phyloP scores from a whole-genome alignment of 176 grass and related monocot species.

The Oryza glumipatula region DNA sequence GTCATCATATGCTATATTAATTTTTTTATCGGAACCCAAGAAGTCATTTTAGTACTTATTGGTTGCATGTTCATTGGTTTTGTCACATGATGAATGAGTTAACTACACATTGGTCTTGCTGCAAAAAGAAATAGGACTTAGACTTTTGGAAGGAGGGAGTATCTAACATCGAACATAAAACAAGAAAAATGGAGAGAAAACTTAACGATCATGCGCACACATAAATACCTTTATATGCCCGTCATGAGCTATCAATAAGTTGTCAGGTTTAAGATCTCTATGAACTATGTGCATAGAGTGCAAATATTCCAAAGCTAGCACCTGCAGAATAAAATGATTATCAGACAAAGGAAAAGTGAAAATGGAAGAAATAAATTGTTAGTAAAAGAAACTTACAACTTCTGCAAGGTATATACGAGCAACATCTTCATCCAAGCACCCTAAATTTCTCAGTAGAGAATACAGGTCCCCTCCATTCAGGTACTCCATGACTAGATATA shows the following conservation, averaged over 20 bases:
- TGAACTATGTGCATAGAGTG: constrained; percentile 96
- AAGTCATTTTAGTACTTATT: no score
- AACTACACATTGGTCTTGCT: no score
- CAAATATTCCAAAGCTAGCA: constrained; percentile 98
- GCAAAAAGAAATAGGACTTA: no score
- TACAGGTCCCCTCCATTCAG: constrained; percentile 97
- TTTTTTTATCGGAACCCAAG: no score
- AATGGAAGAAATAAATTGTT: constrained; percentile 29
- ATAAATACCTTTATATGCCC: constrained; percentile 95
- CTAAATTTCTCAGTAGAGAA: constrained; percentile 95
- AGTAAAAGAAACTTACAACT: constrained; percentile 79
- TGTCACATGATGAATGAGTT: no score
- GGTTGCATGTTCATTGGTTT: no score
- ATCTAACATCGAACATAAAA: constrained; percentile 22
- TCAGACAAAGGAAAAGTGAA: constrained; percentile 26
- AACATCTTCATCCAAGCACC: constrained; percentile 96
- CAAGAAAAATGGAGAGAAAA: constrained; percentile 21
- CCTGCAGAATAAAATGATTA: constrained; percentile 57
- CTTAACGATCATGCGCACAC: constrained; percentile 21
- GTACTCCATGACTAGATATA: constrained; percentile 99
- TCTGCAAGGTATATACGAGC: constrained; percentile 98
- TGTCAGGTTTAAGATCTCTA: constrained; percentile 98
- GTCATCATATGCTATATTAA: no score
- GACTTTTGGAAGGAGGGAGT: no score
- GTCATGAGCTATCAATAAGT: constrained; percentile 98